These are phyloP conservation scores for Fagus sylvatica DNA, from an alignment of 306 rosid genomes.

Conservation along the genomic window DNA sequence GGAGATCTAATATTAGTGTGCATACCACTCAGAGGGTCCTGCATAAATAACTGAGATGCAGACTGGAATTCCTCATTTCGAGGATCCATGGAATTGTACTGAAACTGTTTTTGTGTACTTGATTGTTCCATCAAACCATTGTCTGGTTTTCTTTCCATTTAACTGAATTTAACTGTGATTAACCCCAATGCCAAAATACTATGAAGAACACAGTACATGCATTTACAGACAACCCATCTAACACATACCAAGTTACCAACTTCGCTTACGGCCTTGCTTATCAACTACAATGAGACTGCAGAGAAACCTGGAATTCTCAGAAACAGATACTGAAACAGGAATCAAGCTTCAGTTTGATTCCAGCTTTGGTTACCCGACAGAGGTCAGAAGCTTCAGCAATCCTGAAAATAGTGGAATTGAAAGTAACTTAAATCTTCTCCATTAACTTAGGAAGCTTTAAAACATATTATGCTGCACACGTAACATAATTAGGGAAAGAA, in stretches of 20 bases:
- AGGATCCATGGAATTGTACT: conserved; percentile 52
- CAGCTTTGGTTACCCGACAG: background rate
- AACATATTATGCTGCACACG: background rate
- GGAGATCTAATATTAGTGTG: conserved; percentile 40
- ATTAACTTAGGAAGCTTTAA: conserved; percentile 3
- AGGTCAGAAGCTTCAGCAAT: background rate
- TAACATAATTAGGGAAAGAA: background rate
- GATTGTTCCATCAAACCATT: conserved; percentile 48
- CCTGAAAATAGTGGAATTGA: background rate
- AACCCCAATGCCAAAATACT: conserved; percentile 12
- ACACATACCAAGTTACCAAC: background rate
- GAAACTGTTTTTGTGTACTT: conserved; percentile 31
- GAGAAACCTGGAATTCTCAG: background rate
- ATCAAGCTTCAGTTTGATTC: conserved; percentile 16
- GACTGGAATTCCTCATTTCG: conserved; percentile 51
- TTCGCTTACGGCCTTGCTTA: background rate
- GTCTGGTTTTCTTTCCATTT: conserved; percentile 15
- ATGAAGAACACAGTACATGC: background rate
- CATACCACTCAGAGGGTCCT: conserved; percentile 41
- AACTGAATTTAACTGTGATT: conserved; percentile 19
- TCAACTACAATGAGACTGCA: background rate
- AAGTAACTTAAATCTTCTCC: conserved; percentile 1
- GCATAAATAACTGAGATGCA: conserved; percentile 45
- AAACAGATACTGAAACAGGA: conserved; percentile 18
- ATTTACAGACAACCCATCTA: conserved; percentile 1